Base-by-base conservation (phyloP, 495 filamentous ascomycete genomes). In the Saxispiralis lemnorum region DNA sequence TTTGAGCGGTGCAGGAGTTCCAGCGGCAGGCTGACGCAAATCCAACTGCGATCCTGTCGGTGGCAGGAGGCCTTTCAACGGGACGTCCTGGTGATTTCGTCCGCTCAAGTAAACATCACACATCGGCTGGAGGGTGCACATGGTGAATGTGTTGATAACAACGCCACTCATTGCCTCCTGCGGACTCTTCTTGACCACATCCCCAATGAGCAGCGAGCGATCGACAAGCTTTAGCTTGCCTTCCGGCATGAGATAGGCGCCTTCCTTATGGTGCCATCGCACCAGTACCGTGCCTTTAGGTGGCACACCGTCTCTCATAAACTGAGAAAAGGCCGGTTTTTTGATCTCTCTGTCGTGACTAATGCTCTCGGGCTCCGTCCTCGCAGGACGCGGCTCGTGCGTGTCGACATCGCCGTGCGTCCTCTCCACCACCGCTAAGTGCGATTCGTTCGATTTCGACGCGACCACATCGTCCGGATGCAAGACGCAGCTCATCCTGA, bases 101-200 rank as follows among this genome's bases (percentile, higher is more conserved):
- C 16, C 34, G 12, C 13, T 12, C 4, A 35, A 12, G 6, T 14
- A 33, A 4, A 53, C 12, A 18, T 53, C 46, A 16, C 31, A 32
- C 1, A 49, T 38, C 0, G 54, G 52, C n/a, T 42, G 40, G 17
- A 63, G 49, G 5, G 41, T 49, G 48, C 53, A 56, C 14, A 14
- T 45, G 11, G 49, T 54, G 35, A 39, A 50, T 9, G 55, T 53
- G 37, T 57, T 56, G 16, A 63, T 57, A 34, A 66, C 59, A 14
- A 58, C 60, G 28, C 63, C 63, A 45, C 56, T 63, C 54, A 64
- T 61, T n/a, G 59, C 51, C 44, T 55, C 47, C 28, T 51, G 45
- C 9, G 47, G 39, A 31, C 55, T 38, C 31, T 48, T 46, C 54
- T 63, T 63, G 40, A 66, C 62, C 12, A 63, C 45, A 46, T 66